A percentile compares a stretch with the other conserved stretches of the same genome.
Evolutionary conservation across 2,329 filamentous ascomycete species (phyloP).

Genomic region (Paecilomyces formosus): DNA sequence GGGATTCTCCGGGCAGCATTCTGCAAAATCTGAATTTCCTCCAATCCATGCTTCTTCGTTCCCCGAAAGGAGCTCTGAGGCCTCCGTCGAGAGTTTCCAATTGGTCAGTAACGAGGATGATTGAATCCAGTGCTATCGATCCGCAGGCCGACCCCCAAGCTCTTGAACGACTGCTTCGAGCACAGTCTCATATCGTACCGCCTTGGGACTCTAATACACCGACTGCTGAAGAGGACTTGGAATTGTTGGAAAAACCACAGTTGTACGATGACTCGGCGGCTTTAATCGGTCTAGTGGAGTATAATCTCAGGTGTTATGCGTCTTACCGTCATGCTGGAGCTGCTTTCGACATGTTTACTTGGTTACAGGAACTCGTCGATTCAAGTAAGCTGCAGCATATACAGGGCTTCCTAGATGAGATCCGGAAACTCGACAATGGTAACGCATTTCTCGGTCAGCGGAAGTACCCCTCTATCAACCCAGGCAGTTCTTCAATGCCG

Average conservation of each 20-base stretch:
- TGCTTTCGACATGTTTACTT: constrained; percentile 22
- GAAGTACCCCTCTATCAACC: constrained; percentile 4
- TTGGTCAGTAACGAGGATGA: constrained; percentile 40
- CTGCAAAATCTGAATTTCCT: constrained; percentile 14
- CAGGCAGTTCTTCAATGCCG: constrained; percentile 24
- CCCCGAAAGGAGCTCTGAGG: constrained; percentile 14
- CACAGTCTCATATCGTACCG: constrained; percentile 19
- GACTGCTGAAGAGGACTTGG: constrained; percentile 12
- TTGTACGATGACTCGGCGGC: constrained; percentile 28
- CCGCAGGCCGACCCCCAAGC: constrained; percentile 38
- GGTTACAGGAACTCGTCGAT: constrained; percentile 27
- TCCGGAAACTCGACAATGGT: constrained; percentile 8
- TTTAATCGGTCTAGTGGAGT: constrained; percentile 24
- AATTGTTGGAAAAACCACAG: constrained; percentile 15
- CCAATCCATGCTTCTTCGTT: constrained; percentile 12
- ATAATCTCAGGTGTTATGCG: constrained; percentile 20
- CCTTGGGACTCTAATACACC: constrained; percentile 22
- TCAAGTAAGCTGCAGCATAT: constrained; percentile 28
- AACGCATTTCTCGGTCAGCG: not conserved
- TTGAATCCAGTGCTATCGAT: constrained; percentile 43
- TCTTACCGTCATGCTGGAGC: constrained; percentile 15
- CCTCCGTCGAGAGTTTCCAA: constrained; percentile 24
- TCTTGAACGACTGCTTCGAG: constrained; percentile 33
- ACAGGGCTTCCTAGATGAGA: constrained; percentile 19
- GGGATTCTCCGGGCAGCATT: constrained; percentile 23